These are phyloP conservation scores for Artomyces pyxidatus DNA, from an alignment of 768 basidiomycete species.

Conservation along the genomic window DNA sequence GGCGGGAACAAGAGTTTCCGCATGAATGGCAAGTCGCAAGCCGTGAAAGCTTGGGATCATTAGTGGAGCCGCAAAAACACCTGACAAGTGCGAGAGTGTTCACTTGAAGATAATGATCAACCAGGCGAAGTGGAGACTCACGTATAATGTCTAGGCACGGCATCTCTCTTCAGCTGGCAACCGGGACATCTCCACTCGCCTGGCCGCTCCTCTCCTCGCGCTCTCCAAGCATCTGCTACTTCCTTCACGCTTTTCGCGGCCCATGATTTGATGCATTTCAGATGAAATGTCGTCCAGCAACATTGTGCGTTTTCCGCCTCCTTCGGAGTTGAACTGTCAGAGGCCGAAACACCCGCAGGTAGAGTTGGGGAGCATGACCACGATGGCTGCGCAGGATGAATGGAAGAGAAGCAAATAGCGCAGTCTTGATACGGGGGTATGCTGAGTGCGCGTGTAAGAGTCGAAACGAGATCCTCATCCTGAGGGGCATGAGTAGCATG, in stretches of 20 bases:
- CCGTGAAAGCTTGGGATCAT: conserved; percentile 65
- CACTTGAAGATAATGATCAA: too few relatives aligned
- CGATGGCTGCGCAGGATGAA: conserved; percentile 71
- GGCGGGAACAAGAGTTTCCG: conserved; percentile 56
- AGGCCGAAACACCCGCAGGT: conserved; percentile 26
- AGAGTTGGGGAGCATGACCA: conserved; percentile 81
- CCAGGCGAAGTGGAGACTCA: too few relatives aligned
- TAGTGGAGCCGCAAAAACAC: conserved; percentile 77
- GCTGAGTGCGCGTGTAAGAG: conserved; percentile 55
- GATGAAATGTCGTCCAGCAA: conserved; percentile 89
- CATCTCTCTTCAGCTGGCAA: conserved; percentile 74
- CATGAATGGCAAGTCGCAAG: conserved; percentile 75
- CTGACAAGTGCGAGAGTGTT: too few relatives aligned
- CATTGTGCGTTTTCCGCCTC: conserved; percentile 37
- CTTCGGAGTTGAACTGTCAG: conserved; percentile 9
- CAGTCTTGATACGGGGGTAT: conserved; percentile 73
- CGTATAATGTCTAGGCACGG: conserved; percentile 60
- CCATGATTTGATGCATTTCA: conserved; percentile 87
- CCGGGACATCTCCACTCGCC: conserved; percentile 94
- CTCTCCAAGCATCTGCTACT: conserved; percentile 61
- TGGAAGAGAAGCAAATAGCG: conserved; percentile 73
- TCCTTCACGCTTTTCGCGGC: conserved; percentile 75
- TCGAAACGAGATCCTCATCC: conserved; percentile 67
- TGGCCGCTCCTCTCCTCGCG: conserved; percentile 53
- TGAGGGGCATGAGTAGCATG: conserved; percentile 8